phyloP scores from a whole-genome alignment of 768 basidiomycete genomes.

The Porphyrellus cyaneotinctus region DNA sequence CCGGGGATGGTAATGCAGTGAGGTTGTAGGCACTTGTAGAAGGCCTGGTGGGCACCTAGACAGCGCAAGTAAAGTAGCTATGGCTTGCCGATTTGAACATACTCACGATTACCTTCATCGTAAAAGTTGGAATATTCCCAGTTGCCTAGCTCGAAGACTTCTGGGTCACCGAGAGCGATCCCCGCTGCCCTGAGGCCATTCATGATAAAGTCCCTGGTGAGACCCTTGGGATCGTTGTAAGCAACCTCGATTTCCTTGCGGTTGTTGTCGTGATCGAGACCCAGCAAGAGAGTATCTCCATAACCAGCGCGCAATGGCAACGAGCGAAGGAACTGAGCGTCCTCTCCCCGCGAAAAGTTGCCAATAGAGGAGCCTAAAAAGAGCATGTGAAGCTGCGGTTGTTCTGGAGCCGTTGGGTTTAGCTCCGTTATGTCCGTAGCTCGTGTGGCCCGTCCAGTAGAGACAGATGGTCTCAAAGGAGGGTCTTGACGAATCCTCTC shows the following conservation, averaged over 20 bases:
- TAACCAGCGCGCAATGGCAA: constrained; percentile 71
- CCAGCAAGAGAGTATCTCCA: constrained; percentile 83
- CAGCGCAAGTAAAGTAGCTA: not conserved
- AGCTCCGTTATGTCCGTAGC: not conserved
- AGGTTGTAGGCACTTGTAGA: constrained; percentile 59
- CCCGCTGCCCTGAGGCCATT: constrained; percentile 77
- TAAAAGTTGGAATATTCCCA: constrained; percentile 70
- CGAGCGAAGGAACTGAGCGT: constrained; percentile 67
- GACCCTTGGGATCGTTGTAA: constrained; percentile 78
- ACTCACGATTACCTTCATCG: constrained; percentile 53
- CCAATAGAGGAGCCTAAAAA: constrained; percentile 92
- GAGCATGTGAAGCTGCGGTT: constrained; percentile 70
- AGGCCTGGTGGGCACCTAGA: constrained; percentile 80
- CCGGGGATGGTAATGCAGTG: constrained; percentile 56
- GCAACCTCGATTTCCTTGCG: constrained; percentile 71
- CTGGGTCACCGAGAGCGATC: constrained; percentile 60
- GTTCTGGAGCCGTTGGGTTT: constrained; percentile 47
- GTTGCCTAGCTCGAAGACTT: constrained; percentile 56
- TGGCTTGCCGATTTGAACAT: not conserved
- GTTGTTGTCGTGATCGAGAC: constrained; percentile 83
- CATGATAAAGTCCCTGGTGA: constrained; percentile 77
- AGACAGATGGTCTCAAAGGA: constrained; percentile 39
- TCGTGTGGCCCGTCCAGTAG: constrained; percentile 17
- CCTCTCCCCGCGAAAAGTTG: constrained; percentile 75
- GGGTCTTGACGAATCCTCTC: constrained; percentile 22